phyloP scores from a whole-genome alignment of 257 asterid species.

The Capsicum rhomboideum region DNA sequence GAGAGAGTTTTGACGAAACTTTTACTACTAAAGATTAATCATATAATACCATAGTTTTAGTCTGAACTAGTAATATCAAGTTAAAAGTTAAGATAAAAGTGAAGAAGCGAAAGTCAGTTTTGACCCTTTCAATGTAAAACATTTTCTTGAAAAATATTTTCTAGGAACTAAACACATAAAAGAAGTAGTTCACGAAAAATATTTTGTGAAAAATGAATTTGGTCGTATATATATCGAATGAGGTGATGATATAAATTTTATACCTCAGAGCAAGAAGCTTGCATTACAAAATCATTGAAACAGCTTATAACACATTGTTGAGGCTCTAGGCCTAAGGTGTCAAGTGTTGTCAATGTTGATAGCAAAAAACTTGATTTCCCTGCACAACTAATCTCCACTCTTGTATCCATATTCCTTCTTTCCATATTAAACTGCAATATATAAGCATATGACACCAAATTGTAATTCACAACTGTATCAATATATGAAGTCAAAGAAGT shows the following conservation, averaged over 20 bases:
- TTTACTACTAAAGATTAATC: not conserved
- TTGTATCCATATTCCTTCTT: slow-evolving; percentile 37
- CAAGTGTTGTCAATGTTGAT: slow-evolving; percentile 62
- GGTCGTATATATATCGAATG: too few relatives aligned
- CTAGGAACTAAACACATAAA: not conserved
- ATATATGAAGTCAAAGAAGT: not conserved
- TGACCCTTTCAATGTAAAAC: too few relatives aligned
- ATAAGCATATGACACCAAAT: not conserved
- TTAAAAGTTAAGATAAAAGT: too few relatives aligned
- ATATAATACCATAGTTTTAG: not conserved
- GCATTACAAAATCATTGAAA: slow-evolving; percentile 55
- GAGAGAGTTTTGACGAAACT: fast-evolving
- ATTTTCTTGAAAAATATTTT: not conserved
- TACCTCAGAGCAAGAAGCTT: slow-evolving; percentile 61
- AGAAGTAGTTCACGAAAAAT: too few relatives aligned
- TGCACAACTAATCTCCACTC: slow-evolving; percentile 47
- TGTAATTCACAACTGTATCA: not conserved
- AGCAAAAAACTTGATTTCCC: slow-evolving; percentile 48
- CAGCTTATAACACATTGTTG: slow-evolving; percentile 71
- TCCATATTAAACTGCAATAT: slow-evolving; percentile 60
- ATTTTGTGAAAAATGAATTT: too few relatives aligned
- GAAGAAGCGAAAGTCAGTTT: too few relatives aligned
- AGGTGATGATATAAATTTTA: not conserved
- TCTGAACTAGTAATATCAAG: not conserved
- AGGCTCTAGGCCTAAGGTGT: slow-evolving; percentile 56